phyloP scores from a whole-genome alignment of 805 yeast species.

The Cyberlindnera mississippiensis region DNA sequence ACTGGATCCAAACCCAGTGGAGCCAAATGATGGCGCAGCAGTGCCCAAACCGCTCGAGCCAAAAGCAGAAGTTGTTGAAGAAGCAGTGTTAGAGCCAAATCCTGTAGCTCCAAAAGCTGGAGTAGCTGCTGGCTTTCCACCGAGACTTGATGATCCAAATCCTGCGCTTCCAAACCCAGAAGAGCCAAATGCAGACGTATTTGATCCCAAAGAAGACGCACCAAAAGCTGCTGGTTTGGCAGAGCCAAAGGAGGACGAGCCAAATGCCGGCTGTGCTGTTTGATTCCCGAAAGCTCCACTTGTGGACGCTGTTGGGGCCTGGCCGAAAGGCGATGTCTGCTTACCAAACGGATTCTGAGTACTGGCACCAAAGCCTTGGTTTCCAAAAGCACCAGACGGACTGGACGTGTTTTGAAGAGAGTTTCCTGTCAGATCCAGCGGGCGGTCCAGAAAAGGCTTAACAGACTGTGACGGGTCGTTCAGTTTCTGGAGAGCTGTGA shows the following conservation, averaged over 20 bases:
- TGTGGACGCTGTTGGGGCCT: neutral
- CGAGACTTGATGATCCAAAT: no score
- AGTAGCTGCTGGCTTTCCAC: no score
- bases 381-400: constrained; percentile 1
- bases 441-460: constrained; percentile 33
- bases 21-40: no score
- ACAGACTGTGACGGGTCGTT: constrained; percentile 26
- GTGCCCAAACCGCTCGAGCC: no score
- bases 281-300: constrained; percentile 1
- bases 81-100: constrained; percentile 11
- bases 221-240: neutral
- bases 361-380: neutral
- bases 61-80: no score
- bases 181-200: no score
- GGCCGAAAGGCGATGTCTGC: constrained; percentile 9
- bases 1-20: no score
- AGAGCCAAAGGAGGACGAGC: constrained; percentile 10
- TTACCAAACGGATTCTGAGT: neutral
- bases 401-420: constrained; percentile 9
- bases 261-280: constrained; percentile 11
- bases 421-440: constrained; percentile 32
- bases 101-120: neutral
- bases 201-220: no score
- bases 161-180: no score
- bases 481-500: constrained; percentile 33